A percentile compares a stretch with the other conserved stretches of the same genome.
phyloP scores from a whole-genome alignment of 1,139 yeast species.

The Hemisphaericaspora xylofermentans region DNA sequence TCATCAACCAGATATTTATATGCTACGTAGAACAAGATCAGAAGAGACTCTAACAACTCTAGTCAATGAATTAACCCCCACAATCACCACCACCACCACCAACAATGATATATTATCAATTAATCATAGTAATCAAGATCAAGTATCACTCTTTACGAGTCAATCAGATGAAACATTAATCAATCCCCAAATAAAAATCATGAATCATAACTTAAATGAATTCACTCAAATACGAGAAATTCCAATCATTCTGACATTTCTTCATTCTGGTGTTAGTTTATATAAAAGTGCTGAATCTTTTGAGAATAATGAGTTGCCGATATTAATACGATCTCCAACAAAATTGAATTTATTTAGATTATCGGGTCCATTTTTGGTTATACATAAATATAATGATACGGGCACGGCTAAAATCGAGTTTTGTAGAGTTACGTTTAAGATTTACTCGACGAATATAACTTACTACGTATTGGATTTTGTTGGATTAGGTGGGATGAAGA shows the following conservation, averaged over 20 bases:
- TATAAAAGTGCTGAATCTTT: constrained; percentile 7
- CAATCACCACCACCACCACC: neutral
- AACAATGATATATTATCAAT: constrained; percentile 8
- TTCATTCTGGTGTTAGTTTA: constrained; percentile 26
- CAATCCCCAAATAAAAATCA: constrained; percentile 21
- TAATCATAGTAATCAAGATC: constrained; percentile 13
- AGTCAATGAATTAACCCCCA: constrained; percentile 7
- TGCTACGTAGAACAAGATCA: constrained; percentile 11
- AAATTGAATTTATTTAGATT: constrained; percentile 32
- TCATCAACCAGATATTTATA: neutral
- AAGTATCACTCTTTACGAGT: constrained; percentile 17
- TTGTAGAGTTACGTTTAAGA: constrained; percentile 35
- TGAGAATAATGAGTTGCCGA: constrained; percentile 16
- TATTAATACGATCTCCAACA: constrained; percentile 24
- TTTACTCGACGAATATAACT: constrained; percentile 33
- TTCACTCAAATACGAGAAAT: constrained; percentile 24
- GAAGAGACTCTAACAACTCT: constrained; percentile 14
- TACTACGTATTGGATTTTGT: constrained; percentile 34
- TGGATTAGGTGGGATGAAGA: constrained; percentile 6
- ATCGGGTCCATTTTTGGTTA: constrained; percentile 34
- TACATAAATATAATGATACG: constrained; percentile 16
- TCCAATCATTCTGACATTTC: constrained; percentile 29
- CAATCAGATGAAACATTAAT: constrained; percentile 32
- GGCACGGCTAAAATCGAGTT: constrained; percentile 19
- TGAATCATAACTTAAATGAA: constrained; percentile 21